Conservation (phyloP, 2,329 filamentous ascomycete genomes). For the Alternaria panax region DNA sequence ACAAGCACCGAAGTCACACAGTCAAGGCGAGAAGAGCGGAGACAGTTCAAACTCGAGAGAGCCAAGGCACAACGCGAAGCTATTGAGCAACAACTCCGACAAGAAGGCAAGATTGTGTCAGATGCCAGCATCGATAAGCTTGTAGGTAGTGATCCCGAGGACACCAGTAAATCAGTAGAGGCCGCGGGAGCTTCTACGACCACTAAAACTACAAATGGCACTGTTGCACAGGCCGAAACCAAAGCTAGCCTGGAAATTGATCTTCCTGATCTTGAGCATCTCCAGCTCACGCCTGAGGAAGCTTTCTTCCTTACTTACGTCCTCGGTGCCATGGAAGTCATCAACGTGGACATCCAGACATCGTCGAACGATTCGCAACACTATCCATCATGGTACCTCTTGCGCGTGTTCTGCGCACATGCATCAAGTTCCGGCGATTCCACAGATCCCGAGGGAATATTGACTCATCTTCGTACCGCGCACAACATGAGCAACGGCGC, state of each 20-base stretch:
- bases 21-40: constrained; percentile 78
- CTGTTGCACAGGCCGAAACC: constrained; percentile 12
- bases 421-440: constrained; percentile 66
- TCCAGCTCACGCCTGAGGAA: constrained; percentile 91
- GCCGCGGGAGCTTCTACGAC: constrained; percentile 23
- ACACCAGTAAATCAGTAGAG: constrained; percentile 23
- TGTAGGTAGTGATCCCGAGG: constrained; percentile 37
- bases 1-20: constrained; percentile 86
- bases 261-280: constrained; percentile 71
- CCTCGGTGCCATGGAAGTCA: constrained; percentile 75
- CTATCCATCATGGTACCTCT: constrained; percentile 32
- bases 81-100: constrained; percentile 73
- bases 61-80: constrained; percentile 86
- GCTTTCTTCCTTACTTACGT: constrained; percentile 88
- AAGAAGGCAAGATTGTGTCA: constrained; percentile 55
- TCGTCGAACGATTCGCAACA: constrained; percentile 55
- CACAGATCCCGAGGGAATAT: constrained; percentile 9
- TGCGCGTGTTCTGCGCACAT: constrained; percentile 68
- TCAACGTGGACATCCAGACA: constrained; percentile 53
- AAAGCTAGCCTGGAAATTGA: constrained; percentile 18
- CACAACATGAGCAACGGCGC: constrained; percentile 22
- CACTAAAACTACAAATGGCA: constrained; percentile 15
- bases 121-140: constrained; percentile 38
- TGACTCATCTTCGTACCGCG: constrained; percentile 21
- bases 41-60: constrained; percentile 86